These are phyloP conservation scores for Saccharum officinarum DNA, from an alignment of 176 grass and related monocot genomes.

Conservation along the genomic window DNA sequence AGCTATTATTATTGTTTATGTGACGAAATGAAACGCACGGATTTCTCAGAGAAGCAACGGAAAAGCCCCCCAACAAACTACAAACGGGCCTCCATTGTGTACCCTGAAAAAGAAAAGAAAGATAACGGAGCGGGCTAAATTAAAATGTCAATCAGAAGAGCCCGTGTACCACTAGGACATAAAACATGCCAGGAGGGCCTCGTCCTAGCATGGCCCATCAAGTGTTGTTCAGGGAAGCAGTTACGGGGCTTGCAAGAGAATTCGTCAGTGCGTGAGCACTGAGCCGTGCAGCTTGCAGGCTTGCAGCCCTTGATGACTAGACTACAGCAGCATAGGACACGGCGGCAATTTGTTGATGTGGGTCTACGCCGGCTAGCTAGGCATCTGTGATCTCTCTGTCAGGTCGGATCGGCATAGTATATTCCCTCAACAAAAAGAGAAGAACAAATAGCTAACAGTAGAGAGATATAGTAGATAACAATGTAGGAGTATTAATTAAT, in stretches of 20 bases:
- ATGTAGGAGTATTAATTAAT: not conserved
- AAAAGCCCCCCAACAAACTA: no score
- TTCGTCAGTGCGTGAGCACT: no score
- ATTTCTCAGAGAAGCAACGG: no score
- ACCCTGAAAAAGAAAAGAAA: no score
- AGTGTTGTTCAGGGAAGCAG: no score
- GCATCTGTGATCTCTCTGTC: not conserved
- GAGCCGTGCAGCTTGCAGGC: no score
- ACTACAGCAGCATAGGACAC: conserved; percentile 7
- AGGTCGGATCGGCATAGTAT: not conserved
- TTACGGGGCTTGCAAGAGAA: not conserved
- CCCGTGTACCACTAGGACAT: not conserved
- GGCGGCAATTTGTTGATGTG: not conserved
- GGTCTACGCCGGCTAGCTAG: not conserved
- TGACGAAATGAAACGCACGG: no score
- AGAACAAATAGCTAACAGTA: not conserved
- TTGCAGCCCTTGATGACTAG: not conserved
- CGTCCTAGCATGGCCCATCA: not conserved
- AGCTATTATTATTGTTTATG: no score
- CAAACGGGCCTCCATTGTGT: no score
- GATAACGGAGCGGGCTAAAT: no score
- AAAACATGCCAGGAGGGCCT: not conserved
- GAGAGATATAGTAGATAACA: not conserved
- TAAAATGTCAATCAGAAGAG: no score
- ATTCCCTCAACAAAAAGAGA: conserved; percentile 23